Percentiles rank a stretch among this genome's conserved stretches.
phyloP scores from a whole-genome alignment of 768 basidiomycete genomes.

The Tricholomella constricta region DNA sequence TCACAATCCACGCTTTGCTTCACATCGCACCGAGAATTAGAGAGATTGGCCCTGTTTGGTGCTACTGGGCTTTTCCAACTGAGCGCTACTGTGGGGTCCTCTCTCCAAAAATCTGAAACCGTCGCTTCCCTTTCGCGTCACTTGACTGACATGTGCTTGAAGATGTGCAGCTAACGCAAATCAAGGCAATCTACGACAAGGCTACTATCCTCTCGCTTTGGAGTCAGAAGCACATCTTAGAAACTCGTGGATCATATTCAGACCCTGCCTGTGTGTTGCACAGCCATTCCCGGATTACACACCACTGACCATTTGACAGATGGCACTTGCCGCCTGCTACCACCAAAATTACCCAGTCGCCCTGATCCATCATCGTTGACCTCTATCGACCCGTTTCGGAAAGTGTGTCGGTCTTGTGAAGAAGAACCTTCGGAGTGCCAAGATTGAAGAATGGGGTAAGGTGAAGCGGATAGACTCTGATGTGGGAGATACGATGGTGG shows the following conservation, averaged over 20 bases:
- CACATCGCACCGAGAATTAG: slow-evolving; percentile 35
- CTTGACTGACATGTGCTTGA: slow-evolving; percentile 12
- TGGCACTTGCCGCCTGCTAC: too few relatives aligned
- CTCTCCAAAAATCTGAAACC: slow-evolving; percentile 26
- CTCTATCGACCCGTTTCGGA: background rate
- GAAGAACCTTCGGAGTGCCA: slow-evolving; percentile 8
- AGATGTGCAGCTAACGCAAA: slow-evolving; percentile 19
- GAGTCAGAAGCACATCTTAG: background rate
- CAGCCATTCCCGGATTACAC: too few relatives aligned
- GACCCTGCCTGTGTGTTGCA: background rate
- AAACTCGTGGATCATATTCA: background rate
- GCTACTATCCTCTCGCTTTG: background rate
- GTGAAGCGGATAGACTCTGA: slow-evolving; percentile 27
- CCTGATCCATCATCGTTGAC: slow-evolving; percentile 12
- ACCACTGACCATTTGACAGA: too few relatives aligned
- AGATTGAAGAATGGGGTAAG: slow-evolving; percentile 30
- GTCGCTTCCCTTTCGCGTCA: slow-evolving; percentile 21
- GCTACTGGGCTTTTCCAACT: slow-evolving; percentile 42
- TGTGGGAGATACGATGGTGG: slow-evolving; percentile 32
- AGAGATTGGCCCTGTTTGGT: slow-evolving; percentile 36
- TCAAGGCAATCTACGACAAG: slow-evolving; percentile 26
- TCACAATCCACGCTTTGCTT: slow-evolving; percentile 36
- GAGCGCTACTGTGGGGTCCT: slow-evolving; percentile 37
- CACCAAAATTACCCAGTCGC: too few relatives aligned
- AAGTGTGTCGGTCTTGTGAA: slow-evolving; percentile 8